Evolutionary conservation across 2,329 filamentous ascomycete species (phyloP), one percentile per base, ranked within the genome.

Genomic region (Eutypa lata): DNA sequence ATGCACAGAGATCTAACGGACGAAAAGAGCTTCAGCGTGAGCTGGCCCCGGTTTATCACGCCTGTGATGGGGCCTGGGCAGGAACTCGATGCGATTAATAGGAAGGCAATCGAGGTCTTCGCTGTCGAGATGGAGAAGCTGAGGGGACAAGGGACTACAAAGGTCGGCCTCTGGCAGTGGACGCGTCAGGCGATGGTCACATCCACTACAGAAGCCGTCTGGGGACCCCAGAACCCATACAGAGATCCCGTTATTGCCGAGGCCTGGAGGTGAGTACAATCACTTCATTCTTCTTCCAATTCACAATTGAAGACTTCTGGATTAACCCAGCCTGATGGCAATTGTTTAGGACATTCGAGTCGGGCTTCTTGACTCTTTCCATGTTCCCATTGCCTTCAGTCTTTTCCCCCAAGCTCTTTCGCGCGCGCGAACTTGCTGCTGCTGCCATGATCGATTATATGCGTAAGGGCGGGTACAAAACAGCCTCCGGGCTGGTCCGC

Each of bases 151-250:
- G 56, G 49, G 7, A 42, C 38, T 13, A 22, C 16, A 5, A 24
- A 22, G 21, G 31, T 52, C n/a, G 57, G 55, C 16, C 40, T 65
- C 6, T 52, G 49, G 35, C 26, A 58, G 7, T 65, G 62, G 64
- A 37, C 57, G 3, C 53, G 55, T 33, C 38, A 49, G 1, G 48
- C 54, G n/a, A 61, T 68, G 48, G 50, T 59, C 8, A 47, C 28
- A 2, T 47, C 62, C 14, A 66, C 62, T 2, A 57, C 59, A 0
- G 64, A 66, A 35, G 58, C 64, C 10, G 53, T 65, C 19, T 67
- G 55, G 47, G 64, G 65, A 0, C 61, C 61, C 1, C 13, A 60
- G 13, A 68, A 67, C 45, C 64, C 63, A 3, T 64, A 57, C 37
- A 57, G 59, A 14, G 60, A 66, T 26, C 46, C 59, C 14, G 47